These are phyloP conservation scores for Dothistroma septosporum DNA, from an alignment of 2,329 filamentous ascomycete genomes.

Conservation along the genomic window DNA sequence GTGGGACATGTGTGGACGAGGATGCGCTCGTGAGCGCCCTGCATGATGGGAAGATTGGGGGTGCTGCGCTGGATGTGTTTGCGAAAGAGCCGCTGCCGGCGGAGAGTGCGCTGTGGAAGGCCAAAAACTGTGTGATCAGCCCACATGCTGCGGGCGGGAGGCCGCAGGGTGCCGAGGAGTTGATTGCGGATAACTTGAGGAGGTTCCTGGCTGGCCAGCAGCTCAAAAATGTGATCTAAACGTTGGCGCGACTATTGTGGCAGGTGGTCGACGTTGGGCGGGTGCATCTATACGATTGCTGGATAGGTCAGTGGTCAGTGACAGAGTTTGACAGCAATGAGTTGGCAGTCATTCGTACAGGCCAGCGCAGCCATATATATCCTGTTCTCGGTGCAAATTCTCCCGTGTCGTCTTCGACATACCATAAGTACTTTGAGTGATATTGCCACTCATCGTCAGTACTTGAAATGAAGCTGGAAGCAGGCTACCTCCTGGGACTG, in stretches of 20 bases:
- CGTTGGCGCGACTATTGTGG: neutral
- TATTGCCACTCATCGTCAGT: neutral
- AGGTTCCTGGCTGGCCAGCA: conserved; percentile 56
- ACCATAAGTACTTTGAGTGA: neutral
- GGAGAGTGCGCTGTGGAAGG: conserved; percentile 44
- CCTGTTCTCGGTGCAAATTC: neutral
- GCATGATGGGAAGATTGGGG: conserved; percentile 44
- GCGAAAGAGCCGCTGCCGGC: conserved; percentile 51
- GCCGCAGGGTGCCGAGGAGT: conserved; percentile 56
- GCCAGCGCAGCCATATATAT: neutral
- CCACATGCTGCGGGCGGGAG: conserved; percentile 59
- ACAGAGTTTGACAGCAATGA: neutral
- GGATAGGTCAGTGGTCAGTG: neutral
- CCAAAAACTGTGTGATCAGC: conserved; percentile 52
- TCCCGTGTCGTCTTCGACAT: neutral
- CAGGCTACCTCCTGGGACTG: neutral
- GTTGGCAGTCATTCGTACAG: neutral
- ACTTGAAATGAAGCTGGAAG: neutral
- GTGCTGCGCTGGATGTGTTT: conserved; percentile 52
- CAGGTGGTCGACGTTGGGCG: neutral
- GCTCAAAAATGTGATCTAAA: conserved; percentile 52
- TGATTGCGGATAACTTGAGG: conserved; percentile 60
- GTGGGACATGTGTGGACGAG: conserved; percentile 59
- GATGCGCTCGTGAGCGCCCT: conserved; percentile 46
- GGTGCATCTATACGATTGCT: neutral